A percentile compares a stretch with the other conserved stretches of the same genome.
phyloP scores from a whole-genome alignment of 441 rosid genomes.

The Populus tomentosa region DNA sequence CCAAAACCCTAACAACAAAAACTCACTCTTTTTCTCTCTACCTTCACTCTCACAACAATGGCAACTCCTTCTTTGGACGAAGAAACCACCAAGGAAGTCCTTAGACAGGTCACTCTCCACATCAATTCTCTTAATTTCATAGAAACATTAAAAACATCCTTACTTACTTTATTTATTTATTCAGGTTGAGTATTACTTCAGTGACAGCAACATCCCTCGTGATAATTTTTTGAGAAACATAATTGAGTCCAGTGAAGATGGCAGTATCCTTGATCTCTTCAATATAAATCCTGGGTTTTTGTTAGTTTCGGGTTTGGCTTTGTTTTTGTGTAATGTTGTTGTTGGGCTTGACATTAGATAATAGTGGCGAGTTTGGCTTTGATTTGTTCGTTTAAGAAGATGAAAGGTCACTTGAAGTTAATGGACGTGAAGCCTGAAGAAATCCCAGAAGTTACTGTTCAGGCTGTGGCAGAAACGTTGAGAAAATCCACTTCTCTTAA shows the following conservation, averaged over 20 bases:
- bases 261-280: conserved; percentile 46
- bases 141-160: not conserved
- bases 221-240: conserved; percentile 61
- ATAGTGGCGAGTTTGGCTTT: conserved; percentile 79
- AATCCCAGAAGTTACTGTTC: conserved; percentile 60
- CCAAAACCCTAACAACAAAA: conserved; percentile 6
- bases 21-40: not conserved
- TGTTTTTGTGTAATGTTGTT: not conserved
- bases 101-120: conserved; percentile 63
- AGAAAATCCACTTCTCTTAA: conserved; percentile 60
- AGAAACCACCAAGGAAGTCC: conserved; percentile 55
- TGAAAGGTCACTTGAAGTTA: conserved; percentile 70
- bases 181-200: conserved; percentile 89
- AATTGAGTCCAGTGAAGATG: conserved; percentile 61
- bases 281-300: not conserved
- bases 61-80: conserved; percentile 60
- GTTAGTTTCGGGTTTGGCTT: not conserved
- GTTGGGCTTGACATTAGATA: conserved; percentile 30
- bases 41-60: conserved; percentile 34
- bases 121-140: not conserved
- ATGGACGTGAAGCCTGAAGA: conserved; percentile 61
- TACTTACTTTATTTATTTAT: not conserved
- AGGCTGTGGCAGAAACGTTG: conserved; percentile 84
- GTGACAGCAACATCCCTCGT: conserved; percentile 82
- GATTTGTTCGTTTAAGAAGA: conserved; percentile 86